Conservation (phyloP, 331 rosid species). For the Stylosanthes scabra region DNA sequence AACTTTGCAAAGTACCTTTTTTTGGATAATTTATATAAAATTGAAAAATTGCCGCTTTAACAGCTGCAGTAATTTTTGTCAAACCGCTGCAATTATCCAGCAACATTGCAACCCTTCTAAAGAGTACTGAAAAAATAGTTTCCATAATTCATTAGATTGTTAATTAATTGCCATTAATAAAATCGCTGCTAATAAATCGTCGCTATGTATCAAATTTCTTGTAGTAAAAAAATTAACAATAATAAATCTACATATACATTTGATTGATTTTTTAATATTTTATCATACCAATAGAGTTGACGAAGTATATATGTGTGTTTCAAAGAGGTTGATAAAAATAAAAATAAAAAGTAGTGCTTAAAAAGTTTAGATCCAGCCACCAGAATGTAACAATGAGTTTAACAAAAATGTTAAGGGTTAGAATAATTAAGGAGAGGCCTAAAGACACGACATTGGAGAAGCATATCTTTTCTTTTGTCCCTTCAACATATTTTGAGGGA, state of each 20-base stretch:
- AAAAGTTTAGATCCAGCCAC: conserved; percentile 40
- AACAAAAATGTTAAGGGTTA: conserved; percentile 20
- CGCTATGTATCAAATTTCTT: too few species aligned
- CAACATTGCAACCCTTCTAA: too few species aligned
- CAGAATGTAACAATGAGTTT: conserved; percentile 29
- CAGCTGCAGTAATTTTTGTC: too few species aligned
- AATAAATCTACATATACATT: not conserved
- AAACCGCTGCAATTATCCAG: too few species aligned
- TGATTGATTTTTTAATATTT: not conserved
- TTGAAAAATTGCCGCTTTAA: too few species aligned
- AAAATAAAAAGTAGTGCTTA: not conserved
- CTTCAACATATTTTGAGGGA: conserved; percentile 28
- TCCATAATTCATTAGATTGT: too few species aligned
- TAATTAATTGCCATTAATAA: too few species aligned
- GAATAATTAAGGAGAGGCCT: conserved; percentile 39
- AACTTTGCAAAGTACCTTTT: too few species aligned
- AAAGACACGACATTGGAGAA: conserved; percentile 22
- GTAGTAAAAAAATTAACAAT: too few species aligned
- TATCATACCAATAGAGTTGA: conserved; percentile 23
- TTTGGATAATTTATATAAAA: too few species aligned
- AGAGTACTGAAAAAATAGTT: too few species aligned
- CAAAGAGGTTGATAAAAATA: conserved; percentile 19
- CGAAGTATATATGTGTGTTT: not conserved
- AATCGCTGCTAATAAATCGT: too few species aligned
- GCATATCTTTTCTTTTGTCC: conserved; percentile 20